phyloP scores from a whole-genome alignment of 352 stramenopile species.

The Phytophthora sojae region DNA sequence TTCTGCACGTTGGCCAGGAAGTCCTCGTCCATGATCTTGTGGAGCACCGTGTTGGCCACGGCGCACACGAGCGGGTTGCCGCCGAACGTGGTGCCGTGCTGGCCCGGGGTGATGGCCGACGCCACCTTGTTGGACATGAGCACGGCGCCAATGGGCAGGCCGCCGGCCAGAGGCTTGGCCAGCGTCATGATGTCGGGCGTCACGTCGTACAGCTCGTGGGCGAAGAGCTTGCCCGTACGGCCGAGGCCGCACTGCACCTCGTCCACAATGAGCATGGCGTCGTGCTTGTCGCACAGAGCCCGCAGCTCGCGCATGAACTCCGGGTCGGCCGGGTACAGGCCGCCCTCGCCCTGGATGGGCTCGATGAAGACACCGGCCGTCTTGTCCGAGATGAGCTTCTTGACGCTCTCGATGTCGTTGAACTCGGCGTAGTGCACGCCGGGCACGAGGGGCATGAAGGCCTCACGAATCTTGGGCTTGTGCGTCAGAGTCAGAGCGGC shows the following conservation, averaged over 20 bases:
- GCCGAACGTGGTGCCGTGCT: constrained; percentile 97
- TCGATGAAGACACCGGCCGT: constrained; percentile 86
- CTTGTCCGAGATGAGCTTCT: constrained; percentile 74
- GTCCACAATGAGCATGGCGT: constrained; percentile 98
- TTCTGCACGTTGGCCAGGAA: constrained; percentile 84
- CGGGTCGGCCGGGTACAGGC: constrained; percentile 91
- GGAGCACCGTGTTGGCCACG: constrained; percentile 87
- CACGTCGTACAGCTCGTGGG: constrained; percentile 94
- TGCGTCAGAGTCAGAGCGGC: constrained; percentile 84
- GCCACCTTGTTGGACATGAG: constrained; percentile 93
- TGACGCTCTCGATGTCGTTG: constrained; percentile 88
- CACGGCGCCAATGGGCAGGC: constrained; percentile 97
- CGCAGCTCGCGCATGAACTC: constrained; percentile 93
- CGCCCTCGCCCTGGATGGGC: constrained; percentile 93
- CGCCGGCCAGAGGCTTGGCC: constrained; percentile 97
- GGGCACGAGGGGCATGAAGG: constrained; percentile 84
- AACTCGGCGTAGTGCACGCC: constrained; percentile 78
- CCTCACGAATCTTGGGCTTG: constrained; percentile 88
- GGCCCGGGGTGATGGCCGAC: constrained; percentile 90
- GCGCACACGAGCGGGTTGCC: constrained; percentile 96
- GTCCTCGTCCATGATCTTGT: constrained; percentile 69
- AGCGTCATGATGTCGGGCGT: constrained; percentile 97
- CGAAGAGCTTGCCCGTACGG: constrained; percentile 95
- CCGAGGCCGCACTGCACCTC: constrained; percentile 98
- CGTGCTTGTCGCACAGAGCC: constrained; percentile 93